phyloP scores from a whole-genome alignment of 2,329 filamentous ascomycete genomes.

The Thyridium curvatum region DNA sequence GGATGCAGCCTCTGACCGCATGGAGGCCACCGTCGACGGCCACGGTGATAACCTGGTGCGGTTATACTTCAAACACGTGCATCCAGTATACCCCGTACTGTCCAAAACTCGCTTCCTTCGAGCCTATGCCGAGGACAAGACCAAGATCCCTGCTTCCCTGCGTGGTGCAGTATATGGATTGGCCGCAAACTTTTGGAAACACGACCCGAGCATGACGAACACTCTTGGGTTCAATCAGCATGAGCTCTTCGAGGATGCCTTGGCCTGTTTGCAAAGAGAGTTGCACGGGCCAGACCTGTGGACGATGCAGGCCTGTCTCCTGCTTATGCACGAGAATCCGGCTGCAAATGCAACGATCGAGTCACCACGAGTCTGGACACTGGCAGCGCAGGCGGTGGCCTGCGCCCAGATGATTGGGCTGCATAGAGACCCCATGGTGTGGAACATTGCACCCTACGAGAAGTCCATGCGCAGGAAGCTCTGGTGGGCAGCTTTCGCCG shows the following conservation, averaged over 20 bases:
- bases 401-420: constrained; percentile 39
- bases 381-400: constrained; percentile 34
- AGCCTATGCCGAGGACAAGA: constrained; percentile 27
- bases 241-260: constrained; percentile 33
- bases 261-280: constrained; percentile 34
- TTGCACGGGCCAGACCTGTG: constrained; percentile 39
- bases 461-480: constrained; percentile 34
- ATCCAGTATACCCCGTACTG: constrained; percentile 34
- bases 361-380: constrained; percentile 36
- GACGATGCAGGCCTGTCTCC: constrained; percentile 37
- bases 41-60: constrained; percentile 33
- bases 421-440: constrained; percentile 33
- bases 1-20: constrained; percentile 29
- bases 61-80: constrained; percentile 38
- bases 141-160: constrained; percentile 34
- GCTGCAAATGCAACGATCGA: constrained; percentile 38
- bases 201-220: constrained; percentile 20
- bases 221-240: constrained; percentile 31
- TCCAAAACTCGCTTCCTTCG: constrained; percentile 36
- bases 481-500: constrained; percentile 37
- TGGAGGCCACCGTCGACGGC: constrained; percentile 33
- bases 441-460: constrained; percentile 35
- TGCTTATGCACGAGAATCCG: constrained; percentile 37
- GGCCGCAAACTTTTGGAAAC: constrained; percentile 33
- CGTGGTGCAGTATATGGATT: constrained; percentile 38